Base-by-base conservation (phyloP, 331 rosid species). In the Malus hybrid region DNA sequence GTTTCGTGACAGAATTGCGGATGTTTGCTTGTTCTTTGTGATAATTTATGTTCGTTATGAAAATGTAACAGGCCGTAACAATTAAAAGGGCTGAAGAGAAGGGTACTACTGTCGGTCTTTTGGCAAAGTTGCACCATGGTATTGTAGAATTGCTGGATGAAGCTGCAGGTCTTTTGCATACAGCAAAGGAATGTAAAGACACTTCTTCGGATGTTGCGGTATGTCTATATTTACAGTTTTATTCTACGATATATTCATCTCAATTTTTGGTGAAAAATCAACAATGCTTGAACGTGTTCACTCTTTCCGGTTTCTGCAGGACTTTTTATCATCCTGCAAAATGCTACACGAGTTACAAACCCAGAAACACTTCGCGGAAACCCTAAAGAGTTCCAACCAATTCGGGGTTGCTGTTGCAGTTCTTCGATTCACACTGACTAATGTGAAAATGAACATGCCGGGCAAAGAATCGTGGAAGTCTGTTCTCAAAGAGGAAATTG, bases 101-200 rank as follows among this genome's bases (percentile, higher is more conserved):
- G 75, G 92, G 89, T 19, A 84, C 78, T 66, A 87, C 85, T 42
- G n/a, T 81, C 8, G 79, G 92, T 82, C 96, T 92, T 66, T 72
- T 92, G 78, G 85, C 97, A 64, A 92, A 92, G 89, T 81, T 92
- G 81, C 92, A 92, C 78, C 74, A 73, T 61, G 97, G 97, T 68
- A 84, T 89, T 77, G 70, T 78, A 44, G 79, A 81, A 74, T 89
- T 85, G 22, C 96, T 92, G 39, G 89, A 81, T 60, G 92, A 92
- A 78, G 89, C 97, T 50, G 72, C 75, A 46, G 71, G 62, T 52
- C 14, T 72, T 78, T 72, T 87, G 48, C 30, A 20, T 62, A 57
- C 76, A 22, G 86, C 50, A 20, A 42, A 62, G 61, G 83, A 88
- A 71, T 83, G 77, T 77, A 87, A 77, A 66, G 87, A 85, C 57